Base-by-base conservation (phyloP, 177 flowering plant species). In the Vitis hybrid region DNA sequence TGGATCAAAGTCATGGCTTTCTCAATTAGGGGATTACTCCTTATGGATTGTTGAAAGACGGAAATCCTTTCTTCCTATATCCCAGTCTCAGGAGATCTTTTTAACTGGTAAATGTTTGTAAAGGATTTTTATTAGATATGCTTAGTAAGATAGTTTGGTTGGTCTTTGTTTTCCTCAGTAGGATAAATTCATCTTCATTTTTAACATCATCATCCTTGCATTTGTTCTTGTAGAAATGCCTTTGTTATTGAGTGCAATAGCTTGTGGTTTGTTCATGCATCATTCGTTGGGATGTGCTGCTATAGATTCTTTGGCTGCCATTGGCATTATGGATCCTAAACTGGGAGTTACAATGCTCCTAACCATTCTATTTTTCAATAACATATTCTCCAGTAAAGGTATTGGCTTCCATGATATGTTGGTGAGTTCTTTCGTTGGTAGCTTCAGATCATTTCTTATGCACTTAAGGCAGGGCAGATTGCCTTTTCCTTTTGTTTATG, bases 291-390 rank as follows among this genome's bases (percentile, higher is more conserved):
- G 87, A 56, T 74, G 67, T 61, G 69, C 69, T 72, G 90, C 94
- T 56, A 78, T 87, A 10, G 95, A 94, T 80, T 56, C 86, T 56
- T 79, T 93, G 77, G 79, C 87, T 79, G 72, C 83, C 67, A 70
- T 88, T 70, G 87, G 88, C 60, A 56, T 55, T 56, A 63, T 88
- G 88, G 89, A 92, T 68, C 87, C 95, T 64, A 85, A 82, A 81
- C 60, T 86, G 72, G 95, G 92, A 65, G 81, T 89, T 59, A 72
- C 93, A 11, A 62, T 91, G 76, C 75, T 93, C 83, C 82, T 91
- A 64, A 66, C 82, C 13, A 62, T 88, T 75, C 79, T 91, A 19
- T 96, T 84, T 76, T 92, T 84, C 79, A 77, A 68, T 68, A 92
- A 85, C 69, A 68, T 78, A 56, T 85, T 74, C 69, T 80, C 81